Conservation (phyloP, 2,329 filamentous ascomycete species). For the Nectriaceae sp. region DNA sequence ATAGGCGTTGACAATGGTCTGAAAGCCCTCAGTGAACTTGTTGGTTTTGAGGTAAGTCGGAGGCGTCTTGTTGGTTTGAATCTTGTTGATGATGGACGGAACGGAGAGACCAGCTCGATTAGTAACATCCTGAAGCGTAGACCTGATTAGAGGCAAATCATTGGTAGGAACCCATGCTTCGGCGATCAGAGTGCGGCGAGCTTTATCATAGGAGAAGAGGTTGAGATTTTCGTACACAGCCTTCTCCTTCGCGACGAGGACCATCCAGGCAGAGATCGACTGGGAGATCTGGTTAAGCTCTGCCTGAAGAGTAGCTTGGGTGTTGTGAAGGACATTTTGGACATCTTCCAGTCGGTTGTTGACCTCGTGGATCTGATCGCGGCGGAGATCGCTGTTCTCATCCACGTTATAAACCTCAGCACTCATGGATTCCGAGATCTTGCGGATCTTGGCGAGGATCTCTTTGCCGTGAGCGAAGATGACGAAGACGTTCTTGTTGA, state of each 20-base stretch:
- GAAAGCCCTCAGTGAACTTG: slow-evolving; percentile 97
- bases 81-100: slow-evolving; percentile 97
- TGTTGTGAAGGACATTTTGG: slow-evolving; percentile 90
- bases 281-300: slow-evolving; percentile 93
- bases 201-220: slow-evolving; percentile 93
- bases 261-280: slow-evolving; percentile 94
- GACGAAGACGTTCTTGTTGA: slow-evolving; percentile 98
- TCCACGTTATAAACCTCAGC: slow-evolving; percentile 96
- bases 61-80: slow-evolving; percentile 94
- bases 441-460: slow-evolving; percentile 97
- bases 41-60: slow-evolving; percentile 98
- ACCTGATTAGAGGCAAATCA: slow-evolving; percentile 84
- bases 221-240: slow-evolving; percentile 95
- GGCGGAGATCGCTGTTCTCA: slow-evolving; percentile 91
- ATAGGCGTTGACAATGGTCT: slow-evolving; percentile 98
- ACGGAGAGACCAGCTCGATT: slow-evolving; percentile 95
- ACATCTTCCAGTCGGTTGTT: slow-evolving; percentile 91
- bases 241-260: slow-evolving; percentile 97
- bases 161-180: slow-evolving; percentile 98
- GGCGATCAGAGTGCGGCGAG: slow-evolving; percentile 92
- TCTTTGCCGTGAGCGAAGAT: slow-evolving; percentile 99
- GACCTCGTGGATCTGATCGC: slow-evolving; percentile 96
- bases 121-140: slow-evolving; percentile 94
- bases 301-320: slow-evolving; percentile 88
- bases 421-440: slow-evolving; percentile 96